Evolutionary conservation across 2,329 filamentous ascomycete genomes (phyloP), one percentile per base, ranked within the genome.

Genomic region (Lecanicillium sp.): DNA sequence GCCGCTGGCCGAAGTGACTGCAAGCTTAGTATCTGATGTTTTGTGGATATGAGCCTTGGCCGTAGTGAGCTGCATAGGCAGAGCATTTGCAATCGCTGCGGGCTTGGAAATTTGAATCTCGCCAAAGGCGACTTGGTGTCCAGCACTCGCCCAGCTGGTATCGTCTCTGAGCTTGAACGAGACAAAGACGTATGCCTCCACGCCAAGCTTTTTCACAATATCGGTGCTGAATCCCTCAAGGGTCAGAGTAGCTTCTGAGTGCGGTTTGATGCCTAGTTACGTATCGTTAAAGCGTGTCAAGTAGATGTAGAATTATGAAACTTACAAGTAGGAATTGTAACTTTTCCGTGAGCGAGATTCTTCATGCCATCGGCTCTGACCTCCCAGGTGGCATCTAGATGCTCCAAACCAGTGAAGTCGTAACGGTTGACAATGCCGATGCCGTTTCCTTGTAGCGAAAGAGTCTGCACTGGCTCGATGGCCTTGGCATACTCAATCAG

Each of bases 381-480:
- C 19, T 61, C 62, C 67, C 67, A 76, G 15, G 60, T 59, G 47
- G 70, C 74, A 8, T 56, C 61, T 14, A 81, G 58, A 51, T 79
- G 72, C 49, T 77, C 73, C 4, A 81, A 64, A 0, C 61, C 66
- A 26, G 71, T 56, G 48, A 77, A 79, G 56, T 81, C 77, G 56
- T 81, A 78, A 10, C 73, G 67, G 48, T 79, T 81, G 51, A 72
- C 56, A 12, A 80, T 66, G 4, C 65, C 66, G 2, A 79, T 62
- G 2, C 61, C 58, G n/a, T 65, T 57, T 2, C 68, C 69, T 7
- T 70, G 58, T 5, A 77, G 56, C 0, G 52, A 65, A 10, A 76
- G 60, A 8, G 75, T 72, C 55, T 77, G 71, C 41, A 83, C 71
- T 0, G 79, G 81, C 54, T 80, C 74, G 48, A 81, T 78, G 7